These are phyloP conservation scores for Trichoderma oligosporum DNA, from an alignment of 2,329 filamentous ascomycete genomes.

Conservation along the genomic window DNA sequence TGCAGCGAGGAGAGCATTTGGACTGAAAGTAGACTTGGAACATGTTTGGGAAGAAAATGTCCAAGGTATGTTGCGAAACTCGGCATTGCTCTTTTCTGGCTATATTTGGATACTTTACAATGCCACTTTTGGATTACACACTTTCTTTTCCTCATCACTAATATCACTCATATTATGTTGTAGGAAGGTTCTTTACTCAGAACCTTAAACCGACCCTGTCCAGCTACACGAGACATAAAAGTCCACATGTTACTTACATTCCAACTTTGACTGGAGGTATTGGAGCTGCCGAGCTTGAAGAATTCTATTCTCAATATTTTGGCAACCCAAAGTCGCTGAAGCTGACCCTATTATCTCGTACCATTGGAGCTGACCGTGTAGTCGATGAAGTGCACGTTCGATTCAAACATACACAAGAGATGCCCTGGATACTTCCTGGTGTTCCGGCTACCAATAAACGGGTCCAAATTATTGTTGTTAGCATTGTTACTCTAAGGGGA, in stretches of 20 bases:
- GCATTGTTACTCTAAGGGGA: conserved; percentile 56
- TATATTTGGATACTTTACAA: too few relatives aligned
- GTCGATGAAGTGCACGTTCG: conserved; percentile 60
- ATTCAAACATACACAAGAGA: conserved; percentile 54
- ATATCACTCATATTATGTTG: neutral
- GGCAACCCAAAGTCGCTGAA: conserved; percentile 57
- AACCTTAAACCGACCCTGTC: conserved; percentile 59
- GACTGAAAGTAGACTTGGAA: conserved; percentile 60
- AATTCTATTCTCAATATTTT: conserved; percentile 65
- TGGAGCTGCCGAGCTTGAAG: conserved; percentile 53
- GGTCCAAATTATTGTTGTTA: conserved; percentile 55
- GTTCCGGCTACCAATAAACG: conserved; percentile 51
- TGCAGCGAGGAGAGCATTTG: conserved; percentile 59
- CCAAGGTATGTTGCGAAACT: too few relatives aligned
- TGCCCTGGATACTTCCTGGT: conserved; percentile 60
- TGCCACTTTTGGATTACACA: too few relatives aligned
- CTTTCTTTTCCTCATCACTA: neutral
- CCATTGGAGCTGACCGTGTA: conserved; percentile 60
- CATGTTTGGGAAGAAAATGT: conserved; percentile 63
- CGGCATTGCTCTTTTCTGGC: too few relatives aligned
- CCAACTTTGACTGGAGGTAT: conserved; percentile 63
- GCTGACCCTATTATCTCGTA: conserved; percentile 61
- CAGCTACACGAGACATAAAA: conserved; percentile 55
- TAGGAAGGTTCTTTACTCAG: conserved; percentile 53
- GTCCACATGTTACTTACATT: conserved; percentile 66